A percentile compares a stretch with the other conserved stretches of the same genome.
phyloP scores from a whole-genome alignment of 345 rosid species.

The Eucalyptus melliodora region DNA sequence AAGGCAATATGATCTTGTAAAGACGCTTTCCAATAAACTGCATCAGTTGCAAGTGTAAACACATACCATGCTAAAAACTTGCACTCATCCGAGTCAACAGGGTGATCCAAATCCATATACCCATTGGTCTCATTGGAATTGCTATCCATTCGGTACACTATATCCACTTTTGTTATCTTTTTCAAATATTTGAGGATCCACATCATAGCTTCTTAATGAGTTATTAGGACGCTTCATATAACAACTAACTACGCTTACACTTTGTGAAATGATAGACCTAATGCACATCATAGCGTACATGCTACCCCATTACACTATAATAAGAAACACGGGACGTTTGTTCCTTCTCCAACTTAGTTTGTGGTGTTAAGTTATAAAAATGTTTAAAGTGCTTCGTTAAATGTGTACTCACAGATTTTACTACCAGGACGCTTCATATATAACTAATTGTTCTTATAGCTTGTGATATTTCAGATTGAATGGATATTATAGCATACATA shows the following conservation, averaged over 20 bases:
- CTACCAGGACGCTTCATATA: fast-evolving
- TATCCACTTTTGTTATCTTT: fast-evolving
- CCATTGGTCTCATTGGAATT: fast-evolving
- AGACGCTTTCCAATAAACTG: neutral
- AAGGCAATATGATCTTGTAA: neutral
- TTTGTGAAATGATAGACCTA: too few species aligned
- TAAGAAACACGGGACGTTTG: too few species aligned
- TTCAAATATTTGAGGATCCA: too few species aligned
- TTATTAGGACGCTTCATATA: too few species aligned
- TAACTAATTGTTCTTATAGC: fast-evolving
- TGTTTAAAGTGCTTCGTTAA: too few species aligned
- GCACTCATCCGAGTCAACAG: neutral
- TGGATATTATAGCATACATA: too few species aligned
- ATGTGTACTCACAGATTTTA: too few species aligned
- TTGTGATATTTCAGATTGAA: fast-evolving
- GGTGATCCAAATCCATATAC: fast-evolving
- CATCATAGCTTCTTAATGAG: too few species aligned
- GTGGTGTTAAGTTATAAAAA: fast-evolving
- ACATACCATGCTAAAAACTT: neutral
- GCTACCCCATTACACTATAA: too few species aligned
- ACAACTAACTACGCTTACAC: fast-evolving
- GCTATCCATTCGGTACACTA: too few species aligned
- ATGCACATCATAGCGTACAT: too few species aligned
- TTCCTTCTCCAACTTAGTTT: too few species aligned
- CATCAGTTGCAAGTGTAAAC: neutral